These are phyloP conservation scores for Xerophyta viscosa DNA, from an alignment of 106 monocot genomes.

Conservation along the genomic window DNA sequence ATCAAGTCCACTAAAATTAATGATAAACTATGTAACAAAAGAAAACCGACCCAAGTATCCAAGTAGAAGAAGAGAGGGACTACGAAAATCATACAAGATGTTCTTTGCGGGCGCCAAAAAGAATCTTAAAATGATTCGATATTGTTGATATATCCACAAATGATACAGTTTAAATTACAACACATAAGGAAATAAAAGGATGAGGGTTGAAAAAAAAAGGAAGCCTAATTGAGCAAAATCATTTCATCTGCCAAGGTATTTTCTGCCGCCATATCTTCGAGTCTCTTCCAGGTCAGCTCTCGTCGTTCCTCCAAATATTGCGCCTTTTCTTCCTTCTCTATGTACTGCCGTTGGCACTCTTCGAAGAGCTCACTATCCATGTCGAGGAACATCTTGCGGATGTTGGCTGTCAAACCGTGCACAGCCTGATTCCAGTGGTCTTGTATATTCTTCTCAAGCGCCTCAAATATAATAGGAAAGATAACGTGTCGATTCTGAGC, in stretches of 20 bases:
- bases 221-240: slow-evolving; percentile 35
- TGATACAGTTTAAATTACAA: slow-evolving; percentile 35
- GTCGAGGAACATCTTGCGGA: slow-evolving; percentile 68
- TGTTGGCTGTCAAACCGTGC: slow-evolving; percentile 47
- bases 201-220: not conserved
- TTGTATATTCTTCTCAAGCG: slow-evolving; percentile 63
- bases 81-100: too few relatives aligned
- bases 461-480: slow-evolving; percentile 63
- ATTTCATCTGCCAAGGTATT: slow-evolving; percentile 26
- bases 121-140: slow-evolving; percentile 1
- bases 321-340: slow-evolving; percentile 40
- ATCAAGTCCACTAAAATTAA: too few relatives aligned
- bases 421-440: slow-evolving; percentile 68
- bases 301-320: slow-evolving; percentile 27
- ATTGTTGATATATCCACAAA: slow-evolving; percentile 40
- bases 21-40: too few relatives aligned
- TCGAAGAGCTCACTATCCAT: slow-evolving; percentile 63
- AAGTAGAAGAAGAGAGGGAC: too few relatives aligned
- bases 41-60: too few relatives aligned
- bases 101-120: too few relatives aligned
- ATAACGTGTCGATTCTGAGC: slow-evolving; percentile 50
- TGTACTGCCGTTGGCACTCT: slow-evolving; percentile 45
- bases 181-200: slow-evolving; percentile 7
- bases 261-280: slow-evolving; percentile 36
- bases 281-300: slow-evolving; percentile 42